Percentiles rank a stretch among this genome's conserved stretches.
phyloP scores from a whole-genome alignment of 768 basidiomycete genomes.

The Boletales sp. region DNA sequence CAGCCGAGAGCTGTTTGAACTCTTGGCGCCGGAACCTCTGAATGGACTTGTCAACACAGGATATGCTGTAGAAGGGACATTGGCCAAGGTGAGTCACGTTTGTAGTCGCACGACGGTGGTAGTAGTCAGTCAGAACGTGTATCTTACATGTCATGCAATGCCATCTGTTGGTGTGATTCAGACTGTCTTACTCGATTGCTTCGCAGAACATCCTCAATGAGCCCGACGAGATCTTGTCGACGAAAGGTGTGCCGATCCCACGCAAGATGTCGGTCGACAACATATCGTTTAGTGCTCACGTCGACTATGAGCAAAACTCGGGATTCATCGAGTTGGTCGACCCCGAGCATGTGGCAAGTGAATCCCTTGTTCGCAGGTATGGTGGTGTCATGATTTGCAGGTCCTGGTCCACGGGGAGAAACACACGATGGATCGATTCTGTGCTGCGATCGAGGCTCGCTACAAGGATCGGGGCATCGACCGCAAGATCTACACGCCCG shows the following conservation, averaged over 20 bases:
- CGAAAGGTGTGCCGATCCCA: slow-evolving; percentile 75
- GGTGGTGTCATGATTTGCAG: slow-evolving; percentile 33
- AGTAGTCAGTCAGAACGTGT: slow-evolving; percentile 13
- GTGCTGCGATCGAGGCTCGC: slow-evolving; percentile 76
- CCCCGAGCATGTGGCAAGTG: slow-evolving; percentile 81
- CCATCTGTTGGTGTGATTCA: slow-evolving; percentile 3
- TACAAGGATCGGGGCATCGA: slow-evolving; percentile 87
- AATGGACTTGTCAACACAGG: slow-evolving; percentile 95
- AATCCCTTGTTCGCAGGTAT: background rate
- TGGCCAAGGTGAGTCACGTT: slow-evolving; percentile 82
- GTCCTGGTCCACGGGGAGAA: slow-evolving; percentile 94
- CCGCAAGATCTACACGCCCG: slow-evolving; percentile 90
- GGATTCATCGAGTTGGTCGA: slow-evolving; percentile 92
- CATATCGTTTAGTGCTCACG: slow-evolving; percentile 95
- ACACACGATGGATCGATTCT: slow-evolving; percentile 83
- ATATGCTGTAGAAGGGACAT: slow-evolving; percentile 94
- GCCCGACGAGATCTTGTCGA: slow-evolving; percentile 79
- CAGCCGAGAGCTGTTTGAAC: slow-evolving; percentile 88
- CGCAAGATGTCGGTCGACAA: slow-evolving; percentile 89
- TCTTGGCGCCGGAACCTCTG: slow-evolving; percentile 91
- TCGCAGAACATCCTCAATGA: slow-evolving; percentile 86
- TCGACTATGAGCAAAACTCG: slow-evolving; percentile 93
- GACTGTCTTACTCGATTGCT: slow-evolving; percentile 1
- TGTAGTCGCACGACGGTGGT: background rate
- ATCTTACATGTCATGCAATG: slow-evolving; percentile 11